Evolutionary conservation across 2,329 filamentous ascomycete genomes (phyloP).

Genomic region (Fusarium beomiforme): DNA sequence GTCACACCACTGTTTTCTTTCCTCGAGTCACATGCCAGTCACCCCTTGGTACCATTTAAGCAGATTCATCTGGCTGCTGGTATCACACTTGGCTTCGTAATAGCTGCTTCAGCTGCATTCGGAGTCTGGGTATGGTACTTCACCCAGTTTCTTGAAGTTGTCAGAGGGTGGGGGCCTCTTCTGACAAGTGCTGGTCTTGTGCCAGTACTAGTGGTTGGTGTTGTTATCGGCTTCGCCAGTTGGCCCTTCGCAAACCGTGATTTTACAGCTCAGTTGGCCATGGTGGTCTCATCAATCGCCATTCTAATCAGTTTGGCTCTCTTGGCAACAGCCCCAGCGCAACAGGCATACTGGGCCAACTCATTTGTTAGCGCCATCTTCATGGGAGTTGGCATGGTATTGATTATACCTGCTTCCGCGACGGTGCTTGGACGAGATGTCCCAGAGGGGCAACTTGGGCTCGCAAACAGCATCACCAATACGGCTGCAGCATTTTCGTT

Average conservation of each 20-base stretch:
- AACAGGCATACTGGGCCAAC: constrained; percentile 41
- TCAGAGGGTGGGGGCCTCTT: constrained; percentile 38
- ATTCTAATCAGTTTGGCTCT: constrained; percentile 35
- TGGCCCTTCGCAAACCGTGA: constrained; percentile 32
- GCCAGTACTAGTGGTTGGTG: constrained; percentile 34
- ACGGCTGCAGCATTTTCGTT: constrained; percentile 32
- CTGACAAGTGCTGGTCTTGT: constrained; percentile 36
- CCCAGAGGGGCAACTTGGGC: constrained; percentile 38
- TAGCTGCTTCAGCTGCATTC: constrained; percentile 36
- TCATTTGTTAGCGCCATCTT: constrained; percentile 40
- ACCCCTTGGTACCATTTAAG: constrained; percentile 38
- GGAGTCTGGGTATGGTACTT: constrained; percentile 43
- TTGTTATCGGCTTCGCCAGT: constrained; percentile 21
- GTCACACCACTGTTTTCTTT: constrained; percentile 22
- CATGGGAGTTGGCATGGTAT: constrained; percentile 40
- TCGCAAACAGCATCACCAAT: constrained; percentile 32
- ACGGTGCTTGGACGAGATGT: constrained; percentile 33
- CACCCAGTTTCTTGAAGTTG: constrained; percentile 35
- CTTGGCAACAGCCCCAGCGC: constrained; percentile 35
- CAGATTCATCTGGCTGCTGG: constrained; percentile 30
- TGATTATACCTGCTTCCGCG: constrained; percentile 33
- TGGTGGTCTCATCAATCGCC: constrained; percentile 31
- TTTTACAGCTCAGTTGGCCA: constrained; percentile 26
- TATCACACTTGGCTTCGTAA: constrained; percentile 29
- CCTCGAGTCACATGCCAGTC: constrained; percentile 33